phyloP scores from a whole-genome alignment of 345 rosid genomes.

The Brassica cretica region DNA sequence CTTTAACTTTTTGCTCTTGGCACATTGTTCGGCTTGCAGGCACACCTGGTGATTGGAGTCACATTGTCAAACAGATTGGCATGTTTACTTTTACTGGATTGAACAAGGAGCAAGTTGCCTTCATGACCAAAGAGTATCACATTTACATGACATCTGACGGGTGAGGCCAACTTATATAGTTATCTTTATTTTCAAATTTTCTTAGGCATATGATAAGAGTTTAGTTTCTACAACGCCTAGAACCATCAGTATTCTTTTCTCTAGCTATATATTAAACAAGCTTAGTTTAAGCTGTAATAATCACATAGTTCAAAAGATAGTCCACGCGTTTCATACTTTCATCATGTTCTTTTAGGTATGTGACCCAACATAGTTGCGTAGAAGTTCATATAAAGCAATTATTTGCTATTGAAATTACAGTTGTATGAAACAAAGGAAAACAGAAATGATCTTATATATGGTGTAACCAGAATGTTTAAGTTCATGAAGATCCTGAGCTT shows the following conservation, averaged over 20 bases:
- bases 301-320: neutral
- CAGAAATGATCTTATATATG: neutral
- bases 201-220: neutral
- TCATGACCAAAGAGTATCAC: slow-evolving; percentile 67
- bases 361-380: neutral
- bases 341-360: neutral
- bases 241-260: neutral
- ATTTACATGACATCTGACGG: slow-evolving; percentile 79
- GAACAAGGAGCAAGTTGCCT: slow-evolving; percentile 68
- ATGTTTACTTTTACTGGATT: slow-evolving; percentile 77
- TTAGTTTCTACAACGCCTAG: neutral
- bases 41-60: slow-evolving; percentile 84
- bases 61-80: slow-evolving; percentile 73
- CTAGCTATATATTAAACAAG: neutral
- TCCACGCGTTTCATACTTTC: neutral
- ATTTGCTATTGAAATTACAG: neutral
- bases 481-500: neutral
- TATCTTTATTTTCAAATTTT: neutral
- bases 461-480: neutral
- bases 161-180: slow-evolving; percentile 33
- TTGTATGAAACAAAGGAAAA: neutral
- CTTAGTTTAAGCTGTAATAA: neutral
- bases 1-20: slow-evolving; percentile 6
- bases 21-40: slow-evolving; percentile 57
- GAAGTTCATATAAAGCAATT: neutral